Evolutionary conservation across 2,329 filamentous ascomycete genomes (phyloP), one percentile per base, ranked within the genome.

Genomic region (Sordariomycetes sp.): DNA sequence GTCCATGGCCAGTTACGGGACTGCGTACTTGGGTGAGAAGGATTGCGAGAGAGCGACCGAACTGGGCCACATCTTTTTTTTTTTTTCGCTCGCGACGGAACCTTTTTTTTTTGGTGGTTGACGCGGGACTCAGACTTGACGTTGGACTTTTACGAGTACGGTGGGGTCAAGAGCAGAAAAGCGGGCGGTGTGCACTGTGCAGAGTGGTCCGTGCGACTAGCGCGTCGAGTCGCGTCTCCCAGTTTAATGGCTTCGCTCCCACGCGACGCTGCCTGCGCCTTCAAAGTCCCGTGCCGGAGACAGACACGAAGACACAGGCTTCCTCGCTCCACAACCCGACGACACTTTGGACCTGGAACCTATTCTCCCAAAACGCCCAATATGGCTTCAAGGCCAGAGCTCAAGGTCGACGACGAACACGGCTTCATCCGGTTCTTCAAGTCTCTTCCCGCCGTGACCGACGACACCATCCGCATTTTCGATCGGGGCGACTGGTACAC

Each of bases 371-470:
- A 32, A 53, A n/a, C 25, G 14, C 37, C 61, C 65, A 79, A 61
- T 52, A 89, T 89, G 86, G 84, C 85, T 70, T 88, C 86, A 56
- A 76, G 86, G 67, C 86, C 86, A 59, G 86, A 89, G 68, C 71
- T 89, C 55, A 89, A 88, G 81, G 90, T 97, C 69, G 95, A 99
- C 68, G 94, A 99, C 69, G 94, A 99, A 77, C 86, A 87, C 68
- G 91, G 93, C 64, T 99, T 99, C 78, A 97, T 97, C 75, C 90
- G 87, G 65, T 96, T 91, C 76, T 99, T 95, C 79, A 93, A 93
- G 65, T 87, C 86, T n/a, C 80, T 99, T 2, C 85, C 90, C 6
- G 67, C 77, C 16, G 83, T 85, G 57, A 83, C 85, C 64, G 80
- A 85, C 46, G 87, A 89, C 58, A 92, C 90, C 0, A 80, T 99